Conservation (phyloP, 495 filamentous ascomycete species). For the Clavariopsis aquatica region DNA sequence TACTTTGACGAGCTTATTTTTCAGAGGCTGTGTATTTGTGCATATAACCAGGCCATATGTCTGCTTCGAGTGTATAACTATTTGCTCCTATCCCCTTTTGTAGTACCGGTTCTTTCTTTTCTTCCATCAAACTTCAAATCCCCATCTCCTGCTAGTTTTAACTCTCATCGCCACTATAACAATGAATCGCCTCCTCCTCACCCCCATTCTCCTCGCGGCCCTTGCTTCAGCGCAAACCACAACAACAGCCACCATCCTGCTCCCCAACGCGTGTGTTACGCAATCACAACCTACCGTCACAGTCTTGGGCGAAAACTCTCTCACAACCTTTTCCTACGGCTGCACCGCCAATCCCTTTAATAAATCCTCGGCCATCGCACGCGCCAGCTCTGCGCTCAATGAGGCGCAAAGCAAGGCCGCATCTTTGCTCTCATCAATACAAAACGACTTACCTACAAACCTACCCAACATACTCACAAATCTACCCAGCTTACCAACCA, state of each 20-base stretch:
- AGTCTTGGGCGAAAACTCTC: neutral
- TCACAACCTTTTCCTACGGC: neutral
- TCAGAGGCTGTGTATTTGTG: too few relatives aligned
- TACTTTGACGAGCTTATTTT: too few relatives aligned
- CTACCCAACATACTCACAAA: neutral
- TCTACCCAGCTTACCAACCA: neutral
- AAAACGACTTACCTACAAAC: too few relatives aligned
- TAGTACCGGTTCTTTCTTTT: neutral
- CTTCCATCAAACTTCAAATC: neutral
- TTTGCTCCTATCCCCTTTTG: too few relatives aligned
- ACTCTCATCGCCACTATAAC: too few relatives aligned
- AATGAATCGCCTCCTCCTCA: neutral
- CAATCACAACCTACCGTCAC: conserved; percentile 1
- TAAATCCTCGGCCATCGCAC: neutral
- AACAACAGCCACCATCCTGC: conserved; percentile 1
- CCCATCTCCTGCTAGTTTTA: too few relatives aligned
- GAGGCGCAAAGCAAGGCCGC: neutral
- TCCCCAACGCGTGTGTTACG: conserved; percentile 1
- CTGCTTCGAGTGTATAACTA: too few relatives aligned
- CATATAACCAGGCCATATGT: too few relatives aligned
- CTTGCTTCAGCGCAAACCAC: neutral
- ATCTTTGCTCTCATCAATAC: neutral
- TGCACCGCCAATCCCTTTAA: neutral
- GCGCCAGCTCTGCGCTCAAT: neutral
- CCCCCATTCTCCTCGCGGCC: conserved; percentile 4